These are phyloP conservation scores for Pseudopediastrum boryanum DNA, from an alignment of 139 green algal genomes.

Conservation along the genomic window DNA sequence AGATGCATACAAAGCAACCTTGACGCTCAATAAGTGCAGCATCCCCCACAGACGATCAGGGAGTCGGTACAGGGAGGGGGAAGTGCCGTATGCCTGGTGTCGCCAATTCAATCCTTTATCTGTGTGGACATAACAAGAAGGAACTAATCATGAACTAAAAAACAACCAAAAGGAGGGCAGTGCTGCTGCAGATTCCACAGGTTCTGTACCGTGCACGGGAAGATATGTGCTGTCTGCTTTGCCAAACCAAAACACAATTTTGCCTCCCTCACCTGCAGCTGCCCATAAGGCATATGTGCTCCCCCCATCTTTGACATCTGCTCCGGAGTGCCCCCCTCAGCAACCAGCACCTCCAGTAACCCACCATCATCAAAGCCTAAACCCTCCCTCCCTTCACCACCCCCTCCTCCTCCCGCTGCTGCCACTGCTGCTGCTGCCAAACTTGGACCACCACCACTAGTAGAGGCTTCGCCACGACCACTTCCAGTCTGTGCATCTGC, in stretches of 20 bases:
- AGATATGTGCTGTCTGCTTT: too few species aligned
- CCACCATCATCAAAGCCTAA: not conserved
- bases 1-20: too few species aligned
- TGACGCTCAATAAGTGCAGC: too few species aligned
- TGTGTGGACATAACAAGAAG: too few species aligned
- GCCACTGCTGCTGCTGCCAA: not conserved
- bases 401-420: conserved; percentile 5
- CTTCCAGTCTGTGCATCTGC: not conserved
- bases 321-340: conserved; percentile 10
- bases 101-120: too few species aligned
- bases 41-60: too few species aligned
- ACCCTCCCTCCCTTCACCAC: not conserved
- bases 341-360: conserved; percentile 21
- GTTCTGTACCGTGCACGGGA: too few species aligned
- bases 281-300: conserved; percentile 30
- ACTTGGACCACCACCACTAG: not conserved
- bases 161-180: too few species aligned
- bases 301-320: conserved; percentile 25
- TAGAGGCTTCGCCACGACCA: not conserved
- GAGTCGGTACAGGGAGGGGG: too few species aligned
- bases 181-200: too few species aligned
- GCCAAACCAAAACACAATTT: not conserved
- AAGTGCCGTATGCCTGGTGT: too few species aligned
- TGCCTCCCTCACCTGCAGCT: conserved; percentile 20
- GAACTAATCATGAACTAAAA: too few species aligned